Base-by-base conservation (phyloP, 805 yeast genomes). In the Phaffomyces antillensis region DNA sequence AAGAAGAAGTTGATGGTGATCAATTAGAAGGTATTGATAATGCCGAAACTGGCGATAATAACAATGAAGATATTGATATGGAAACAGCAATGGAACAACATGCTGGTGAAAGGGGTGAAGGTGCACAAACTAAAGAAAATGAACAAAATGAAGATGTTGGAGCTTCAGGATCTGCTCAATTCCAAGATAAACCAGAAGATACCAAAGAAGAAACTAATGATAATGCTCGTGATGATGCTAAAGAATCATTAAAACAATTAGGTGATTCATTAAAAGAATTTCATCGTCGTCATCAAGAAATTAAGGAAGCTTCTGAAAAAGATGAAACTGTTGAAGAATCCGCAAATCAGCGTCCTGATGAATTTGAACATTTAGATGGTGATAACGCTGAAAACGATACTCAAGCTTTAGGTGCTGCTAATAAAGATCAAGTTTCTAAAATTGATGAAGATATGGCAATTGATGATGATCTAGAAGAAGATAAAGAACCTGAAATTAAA, bases 181-280 rank as follows among this genome's bases (percentile, higher is more conserved):
- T 61, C 35, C 66, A 73, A 46, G 68, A 73, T 30, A 71, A 72
- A 37, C 67, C 73, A 38, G 65, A 67, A 37, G 65, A 67, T 36
- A 58, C 62, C 16, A 60, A 72, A 26, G 68, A 68, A 15, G 66
- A 67, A 4, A 60, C 64, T 5, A 66, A 69, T 36, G 82, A 77
- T 46, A 68, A 72, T 17, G 78, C 86, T 17, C 68, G 87, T 44
- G 82, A 83, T 42, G 74, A 75, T 54, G 88, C 86, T 36, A 74
- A 76, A 46, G 89, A 88, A 55, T 79, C 95, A 0, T 70, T 91
- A 64, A 86, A 86, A 61, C 89, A 89, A 60, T 72, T 93, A 13
- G 98, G 99, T 42, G 97, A 90, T 63, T 78, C 96, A 1, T 61
- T 90, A 66, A 86, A 91, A 55, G 96, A 90, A 59, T 91, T 85